Conservation (phyloP, 164 flowering plant species). For the Chloranthus sessilifolius region DNA sequence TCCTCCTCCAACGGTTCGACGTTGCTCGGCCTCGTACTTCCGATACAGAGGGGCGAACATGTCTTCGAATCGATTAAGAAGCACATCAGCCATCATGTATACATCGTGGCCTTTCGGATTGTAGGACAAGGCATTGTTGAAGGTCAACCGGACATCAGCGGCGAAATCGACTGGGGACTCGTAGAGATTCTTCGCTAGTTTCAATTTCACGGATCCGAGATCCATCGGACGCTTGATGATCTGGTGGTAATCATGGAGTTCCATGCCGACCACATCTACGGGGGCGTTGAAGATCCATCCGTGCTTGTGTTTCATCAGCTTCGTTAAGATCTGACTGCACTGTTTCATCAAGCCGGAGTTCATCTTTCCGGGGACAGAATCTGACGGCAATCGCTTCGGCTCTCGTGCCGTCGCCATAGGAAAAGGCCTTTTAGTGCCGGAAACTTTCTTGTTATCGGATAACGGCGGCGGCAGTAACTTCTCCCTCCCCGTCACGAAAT, state of each 20-base stretch:
- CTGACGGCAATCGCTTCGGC: slow-evolving; percentile 26
- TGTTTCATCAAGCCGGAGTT: slow-evolving; percentile 29
- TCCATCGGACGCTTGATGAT: slow-evolving; percentile 83
- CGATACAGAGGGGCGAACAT: slow-evolving; percentile 20
- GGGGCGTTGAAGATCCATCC: slow-evolving; percentile 59
- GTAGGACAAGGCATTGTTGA: slow-evolving; percentile 68
- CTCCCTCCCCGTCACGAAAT: slow-evolving; percentile 10
- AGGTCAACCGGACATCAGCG: slow-evolving; percentile 66
- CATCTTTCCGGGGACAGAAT: slow-evolving; percentile 6
- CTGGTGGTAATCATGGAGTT: slow-evolving; percentile 67
- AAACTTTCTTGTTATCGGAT: slow-evolving; percentile 30
- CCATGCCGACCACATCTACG: slow-evolving; percentile 60
- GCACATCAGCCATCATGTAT: slow-evolving; percentile 40
- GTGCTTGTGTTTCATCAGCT: slow-evolving; percentile 66
- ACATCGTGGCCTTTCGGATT: slow-evolving; percentile 81
- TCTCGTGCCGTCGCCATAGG: slow-evolving; percentile 13
- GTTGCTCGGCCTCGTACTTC: slow-evolving; percentile 13
- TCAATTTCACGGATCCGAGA: slow-evolving; percentile 74
- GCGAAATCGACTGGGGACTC: slow-evolving; percentile 57
- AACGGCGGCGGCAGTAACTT: slow-evolving; percentile 14
- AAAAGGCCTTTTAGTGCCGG: slow-evolving; percentile 43
- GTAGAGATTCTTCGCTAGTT: slow-evolving; percentile 38
- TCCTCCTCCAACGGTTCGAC: slow-evolving; percentile 8
- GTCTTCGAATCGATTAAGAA: slow-evolving; percentile 23
- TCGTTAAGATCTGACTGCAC: slow-evolving; percentile 50